Percentiles rank a stretch among this genome's conserved stretches.
These are phyloP conservation scores for Croton setiger DNA, from an alignment of 441 rosid genomes.

Conservation along the genomic window DNA sequence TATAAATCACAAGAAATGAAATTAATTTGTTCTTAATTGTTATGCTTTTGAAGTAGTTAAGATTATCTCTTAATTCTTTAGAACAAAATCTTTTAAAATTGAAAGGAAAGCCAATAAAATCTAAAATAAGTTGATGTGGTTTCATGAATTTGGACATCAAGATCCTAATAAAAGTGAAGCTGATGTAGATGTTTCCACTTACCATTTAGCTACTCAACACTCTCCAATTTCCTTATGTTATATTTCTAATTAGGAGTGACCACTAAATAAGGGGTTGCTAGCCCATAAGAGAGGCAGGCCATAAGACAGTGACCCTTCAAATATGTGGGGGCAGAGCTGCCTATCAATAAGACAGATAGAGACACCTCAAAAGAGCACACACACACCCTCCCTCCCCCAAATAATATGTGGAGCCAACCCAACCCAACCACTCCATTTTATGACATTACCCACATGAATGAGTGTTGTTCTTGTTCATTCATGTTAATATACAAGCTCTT, in stretches of 20 bases:
- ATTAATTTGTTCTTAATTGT: not conserved
- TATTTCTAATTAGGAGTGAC: slow-evolving; percentile 19
- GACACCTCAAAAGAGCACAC: slow-evolving; percentile 44
- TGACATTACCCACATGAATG: slow-evolving; percentile 27
- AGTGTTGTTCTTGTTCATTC: slow-evolving; percentile 19
- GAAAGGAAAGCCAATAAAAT: not conserved
- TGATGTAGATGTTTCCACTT: slow-evolving; percentile 20
- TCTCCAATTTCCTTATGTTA: not conserved
- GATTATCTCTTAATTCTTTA: not conserved
- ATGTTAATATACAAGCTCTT: slow-evolving; percentile 49
- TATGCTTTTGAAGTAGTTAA: slow-evolving; percentile 5
- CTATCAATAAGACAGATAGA: slow-evolving; percentile 33
- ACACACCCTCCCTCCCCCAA: slow-evolving; percentile 15
- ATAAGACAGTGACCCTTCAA: slow-evolving; percentile 48
- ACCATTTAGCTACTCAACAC: slow-evolving; percentile 8
- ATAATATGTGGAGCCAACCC: slow-evolving; percentile 24
- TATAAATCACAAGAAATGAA: not conserved
- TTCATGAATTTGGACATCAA: slow-evolving; percentile 14
- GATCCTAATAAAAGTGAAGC: slow-evolving; percentile 27
- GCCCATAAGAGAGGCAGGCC: slow-evolving; percentile 19
- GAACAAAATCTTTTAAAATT: not conserved
- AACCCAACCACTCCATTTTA: slow-evolving; percentile 28
- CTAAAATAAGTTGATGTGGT: not conserved
- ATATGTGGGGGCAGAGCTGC: slow-evolving; percentile 28
- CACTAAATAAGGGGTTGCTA: slow-evolving; percentile 13